Conservation (phyloP, 2,329 filamentous ascomycete genomes). For the Aspergillus sp. region DNA sequence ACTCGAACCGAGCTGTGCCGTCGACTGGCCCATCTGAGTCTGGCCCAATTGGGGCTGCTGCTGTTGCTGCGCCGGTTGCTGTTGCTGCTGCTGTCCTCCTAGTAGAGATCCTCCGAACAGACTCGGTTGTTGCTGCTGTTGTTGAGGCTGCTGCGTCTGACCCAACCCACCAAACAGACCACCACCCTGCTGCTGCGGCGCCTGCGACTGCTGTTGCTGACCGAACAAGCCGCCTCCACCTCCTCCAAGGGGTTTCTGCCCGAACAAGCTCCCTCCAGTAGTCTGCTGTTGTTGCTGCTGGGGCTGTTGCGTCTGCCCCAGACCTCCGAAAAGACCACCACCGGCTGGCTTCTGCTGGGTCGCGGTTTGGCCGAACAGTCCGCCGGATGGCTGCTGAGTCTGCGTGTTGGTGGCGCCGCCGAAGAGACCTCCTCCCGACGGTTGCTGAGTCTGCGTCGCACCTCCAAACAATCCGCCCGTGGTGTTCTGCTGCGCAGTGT, state of each 20-base stretch:
- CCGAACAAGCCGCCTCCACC: neutral
- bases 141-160: slow-evolving; percentile 34
- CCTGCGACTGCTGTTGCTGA: slow-evolving; percentile 13
- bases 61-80: slow-evolving; percentile 30
- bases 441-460: slow-evolving; percentile 34
- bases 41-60: slow-evolving; percentile 31
- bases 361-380: slow-evolving; percentile 38
- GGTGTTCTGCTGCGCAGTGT: slow-evolving; percentile 17
- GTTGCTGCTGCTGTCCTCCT: slow-evolving; percentile 27
- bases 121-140: slow-evolving; percentile 39
- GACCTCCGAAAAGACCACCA: slow-evolving; percentile 26
- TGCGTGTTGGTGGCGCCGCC: slow-evolving; percentile 25
- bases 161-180: slow-evolving; percentile 45
- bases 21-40: slow-evolving; percentile 39
- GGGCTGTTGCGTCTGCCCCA: slow-evolving; percentile 24
- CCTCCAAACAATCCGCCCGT: slow-evolving; percentile 28
- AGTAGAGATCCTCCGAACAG: slow-evolving; percentile 32
- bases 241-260: neutral
- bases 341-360: slow-evolving; percentile 29
- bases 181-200: slow-evolving; percentile 37
- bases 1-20: slow-evolving; percentile 39
- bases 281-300: slow-evolving; percentile 29
- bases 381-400: slow-evolving; percentile 31
- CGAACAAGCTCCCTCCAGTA: neutral
- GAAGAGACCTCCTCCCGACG: slow-evolving; percentile 27